Evolutionary conservation across 495 filamentous ascomycete genomes (phyloP), one percentile per base, ranked within the genome.

Genomic region (Cenococcum geophilum): DNA sequence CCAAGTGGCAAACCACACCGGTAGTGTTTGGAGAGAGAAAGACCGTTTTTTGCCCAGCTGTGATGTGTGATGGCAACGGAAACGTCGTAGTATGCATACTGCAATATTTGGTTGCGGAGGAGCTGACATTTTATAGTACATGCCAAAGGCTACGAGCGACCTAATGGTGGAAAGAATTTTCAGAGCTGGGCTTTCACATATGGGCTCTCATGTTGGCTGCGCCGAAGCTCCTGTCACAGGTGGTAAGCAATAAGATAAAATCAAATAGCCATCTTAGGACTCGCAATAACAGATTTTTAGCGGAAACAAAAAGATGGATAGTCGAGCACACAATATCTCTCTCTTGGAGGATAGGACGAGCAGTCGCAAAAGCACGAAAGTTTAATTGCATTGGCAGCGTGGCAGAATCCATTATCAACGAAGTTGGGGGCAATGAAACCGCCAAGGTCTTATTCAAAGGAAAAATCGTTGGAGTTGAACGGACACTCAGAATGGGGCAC

Each of bases 381-480:
- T 65, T 68, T 0, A 82, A 82, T 45, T 74, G 72, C 12, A 70
- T 80, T 4, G 77, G 76, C 36, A 76, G 65, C 0, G 77, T 82
- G 9, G 80, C 80, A 0, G 79, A 83, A 64, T 74, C 76, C 0
- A 84, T 86, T 50, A 74, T 86, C 10, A 75, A 79, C 8, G 79
- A 82, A 64, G 79, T 79, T 47, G 82, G 80, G 1, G 83, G 82
- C 0, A 57, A 70, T 0, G 73, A 78, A 20, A 75, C 76, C 8
- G 82, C 76, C 0, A 77, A 73, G 56, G 76, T 86, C 18, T 67
- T 86, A 4, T 85, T 80, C 64, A 77, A 80, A 58, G 84, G 83
- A 10, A 87, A 87, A 70, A 82, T 86, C 51, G 76, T 80, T 0
- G 77, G 75, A 10, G 83, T 87, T 0, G 77, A 82, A 62, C 70